phyloP scores from a whole-genome alignment of 106 monocot species.

The Allium cepa region DNA sequence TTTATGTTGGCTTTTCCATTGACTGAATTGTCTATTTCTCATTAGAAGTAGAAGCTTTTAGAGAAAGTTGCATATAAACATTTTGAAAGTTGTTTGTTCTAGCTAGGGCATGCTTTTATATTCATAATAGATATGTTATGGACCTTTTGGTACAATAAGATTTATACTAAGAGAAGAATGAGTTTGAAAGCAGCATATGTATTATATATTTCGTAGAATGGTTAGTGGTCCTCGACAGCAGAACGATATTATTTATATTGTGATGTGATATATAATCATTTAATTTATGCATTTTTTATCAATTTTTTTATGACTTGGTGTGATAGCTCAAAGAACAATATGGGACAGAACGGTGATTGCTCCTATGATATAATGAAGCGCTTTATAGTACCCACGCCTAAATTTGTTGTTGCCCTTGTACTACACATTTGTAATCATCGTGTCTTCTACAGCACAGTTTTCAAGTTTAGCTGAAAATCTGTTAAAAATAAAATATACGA shows the following conservation, averaged over 20 bases:
- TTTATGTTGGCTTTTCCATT: slow-evolving; percentile 4
- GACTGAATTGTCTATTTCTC: neutral
- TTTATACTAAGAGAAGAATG: neutral
- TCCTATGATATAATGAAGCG: neutral
- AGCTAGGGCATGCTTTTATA: too few species aligned
- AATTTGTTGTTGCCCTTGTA: neutral
- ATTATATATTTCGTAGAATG: too few species aligned
- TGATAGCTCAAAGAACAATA: neutral
- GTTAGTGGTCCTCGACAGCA: too few species aligned
- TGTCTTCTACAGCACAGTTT: slow-evolving; percentile 1
- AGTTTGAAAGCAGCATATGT: slow-evolving; percentile 1
- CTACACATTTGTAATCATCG: neutral
- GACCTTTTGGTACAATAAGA: neutral
- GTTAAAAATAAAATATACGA: too few species aligned
- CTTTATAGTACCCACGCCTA: slow-evolving; percentile 10
- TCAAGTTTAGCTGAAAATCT: too few species aligned
- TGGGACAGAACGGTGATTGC: neutral
- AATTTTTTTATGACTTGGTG: neutral
- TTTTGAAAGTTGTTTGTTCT: neutral
- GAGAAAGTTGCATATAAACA: neutral
- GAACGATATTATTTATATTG: too few species aligned
- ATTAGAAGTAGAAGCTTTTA: neutral
- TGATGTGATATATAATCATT: neutral
- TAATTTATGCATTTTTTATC: neutral
- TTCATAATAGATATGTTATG: too few species aligned